phyloP scores from a whole-genome alignment of 108 stramenopile genomes.

The Parietichytrium sp. region DNA sequence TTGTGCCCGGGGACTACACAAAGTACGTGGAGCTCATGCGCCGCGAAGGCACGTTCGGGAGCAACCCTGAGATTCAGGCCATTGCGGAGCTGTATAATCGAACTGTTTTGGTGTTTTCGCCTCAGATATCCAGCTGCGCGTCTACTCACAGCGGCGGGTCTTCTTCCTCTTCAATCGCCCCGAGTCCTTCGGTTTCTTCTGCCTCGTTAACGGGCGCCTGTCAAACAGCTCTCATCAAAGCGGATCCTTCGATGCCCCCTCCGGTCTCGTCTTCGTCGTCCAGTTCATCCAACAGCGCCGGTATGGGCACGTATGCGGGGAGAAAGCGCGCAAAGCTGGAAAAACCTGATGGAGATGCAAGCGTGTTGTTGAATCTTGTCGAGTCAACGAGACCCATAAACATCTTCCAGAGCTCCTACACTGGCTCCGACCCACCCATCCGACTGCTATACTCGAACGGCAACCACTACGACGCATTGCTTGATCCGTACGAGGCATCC shows the following conservation, averaged over 20 bases:
- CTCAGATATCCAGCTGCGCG: too few relatives aligned
- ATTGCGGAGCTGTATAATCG: constrained; percentile 10
- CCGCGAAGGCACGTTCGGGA: neutral
- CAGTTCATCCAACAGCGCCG: too few relatives aligned
- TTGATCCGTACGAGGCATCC: constrained; percentile 14
- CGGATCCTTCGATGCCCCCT: too few relatives aligned
- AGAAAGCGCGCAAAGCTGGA: too few relatives aligned
- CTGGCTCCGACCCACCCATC: neutral
- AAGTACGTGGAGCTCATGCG: neutral
- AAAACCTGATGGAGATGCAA: neutral
- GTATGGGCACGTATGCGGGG: too few relatives aligned
- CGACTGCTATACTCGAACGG: constrained; percentile 17
- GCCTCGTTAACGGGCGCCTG: too few relatives aligned
- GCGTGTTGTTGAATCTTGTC: neutral
- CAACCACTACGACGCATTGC: constrained; percentile 5
- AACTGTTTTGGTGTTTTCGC: neutral
- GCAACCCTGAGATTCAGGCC: neutral
- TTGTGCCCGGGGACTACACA: neutral
- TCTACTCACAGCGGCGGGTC: too few relatives aligned
- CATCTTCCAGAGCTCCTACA: neutral
- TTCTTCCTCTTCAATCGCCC: too few relatives aligned
- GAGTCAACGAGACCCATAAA: neutral
- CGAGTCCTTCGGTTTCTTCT: too few relatives aligned
- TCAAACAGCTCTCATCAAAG: too few relatives aligned
- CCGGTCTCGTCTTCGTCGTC: too few relatives aligned